phyloP scores from a whole-genome alignment of 352 stramenopile species.

The Thalassiosira allenii region DNA sequence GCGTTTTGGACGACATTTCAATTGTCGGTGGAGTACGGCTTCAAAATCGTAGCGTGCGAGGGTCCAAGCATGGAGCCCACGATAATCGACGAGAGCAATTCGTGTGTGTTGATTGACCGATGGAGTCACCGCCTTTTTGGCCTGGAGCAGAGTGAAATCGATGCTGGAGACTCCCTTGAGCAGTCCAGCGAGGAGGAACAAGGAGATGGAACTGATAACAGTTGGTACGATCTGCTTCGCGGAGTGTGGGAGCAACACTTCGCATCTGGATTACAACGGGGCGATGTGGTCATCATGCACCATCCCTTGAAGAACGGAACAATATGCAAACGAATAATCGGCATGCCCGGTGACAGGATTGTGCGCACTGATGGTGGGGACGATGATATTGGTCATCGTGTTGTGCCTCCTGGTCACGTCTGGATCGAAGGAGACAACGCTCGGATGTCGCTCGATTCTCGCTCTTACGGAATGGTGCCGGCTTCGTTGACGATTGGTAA shows the following conservation, averaged over 20 bases:
- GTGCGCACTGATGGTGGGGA: conserved; percentile 45
- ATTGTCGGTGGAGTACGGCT: conserved; percentile 72
- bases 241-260: conserved; percentile 62
- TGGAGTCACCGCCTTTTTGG: conserved; percentile 69
- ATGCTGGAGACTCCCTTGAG: conserved; percentile 29
- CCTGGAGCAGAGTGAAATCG: conserved; percentile 46
- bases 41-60: conserved; percentile 74
- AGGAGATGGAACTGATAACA: conserved; percentile 1
- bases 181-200: conserved; percentile 9
- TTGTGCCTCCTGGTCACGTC: conserved; percentile 92
- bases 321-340: conserved; percentile 84
- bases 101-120: conserved; percentile 72
- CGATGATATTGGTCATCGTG: conserved; percentile 21
- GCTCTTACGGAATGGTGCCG: conserved; percentile 96
- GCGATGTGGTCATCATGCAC: conserved; percentile 82
- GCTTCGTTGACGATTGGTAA: conserved; percentile 91
- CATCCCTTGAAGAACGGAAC: conserved; percentile 76
- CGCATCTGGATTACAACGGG: conserved; percentile 68
- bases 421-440: conserved; percentile 98
- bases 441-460: conserved; percentile 93
- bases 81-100: conserved; percentile 70
- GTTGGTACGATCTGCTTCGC: conserved; percentile 27
- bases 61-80: conserved; percentile 83
- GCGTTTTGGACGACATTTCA: conserved; percentile 67
- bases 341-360: conserved; percentile 77